phyloP scores from a whole-genome alignment of 345 rosid species.

The Atalantia buxifolia region DNA sequence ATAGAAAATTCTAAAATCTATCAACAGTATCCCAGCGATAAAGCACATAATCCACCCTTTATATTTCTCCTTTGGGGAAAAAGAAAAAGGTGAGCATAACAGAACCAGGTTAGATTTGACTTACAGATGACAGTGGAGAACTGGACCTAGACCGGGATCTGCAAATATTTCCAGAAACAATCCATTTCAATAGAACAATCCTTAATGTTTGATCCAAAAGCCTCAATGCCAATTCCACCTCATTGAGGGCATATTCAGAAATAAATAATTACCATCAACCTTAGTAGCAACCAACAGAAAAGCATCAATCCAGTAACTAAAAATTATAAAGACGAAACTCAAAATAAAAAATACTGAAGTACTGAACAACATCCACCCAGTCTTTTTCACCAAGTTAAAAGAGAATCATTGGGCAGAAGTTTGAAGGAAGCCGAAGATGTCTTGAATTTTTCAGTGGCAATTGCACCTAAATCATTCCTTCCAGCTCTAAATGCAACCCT shows the following conservation, averaged over 20 bases:
- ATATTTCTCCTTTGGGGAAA: background rate
- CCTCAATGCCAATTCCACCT: constrained; percentile 20
- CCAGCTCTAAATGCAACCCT: constrained; percentile 39
- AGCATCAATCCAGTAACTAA: constrained; percentile 10
- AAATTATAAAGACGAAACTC: background rate
- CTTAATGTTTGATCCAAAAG: constrained; percentile 23
- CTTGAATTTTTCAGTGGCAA: constrained; percentile 18
- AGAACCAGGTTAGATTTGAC: constrained; percentile 19
- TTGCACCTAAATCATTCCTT: constrained; percentile 31
- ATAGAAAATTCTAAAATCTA: background rate
- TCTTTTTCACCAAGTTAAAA: constrained; percentile 11
- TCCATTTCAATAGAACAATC: constrained; percentile 20
- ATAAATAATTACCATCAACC: constrained; percentile 13
- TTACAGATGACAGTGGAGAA: constrained; percentile 64
- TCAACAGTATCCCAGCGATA: background rate
- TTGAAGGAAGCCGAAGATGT: background rate
- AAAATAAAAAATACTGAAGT: constrained; percentile 8
- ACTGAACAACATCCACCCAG: constrained; percentile 11
- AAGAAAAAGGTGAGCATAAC: background rate
- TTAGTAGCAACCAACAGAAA: constrained; percentile 20
- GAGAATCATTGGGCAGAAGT: constrained; percentile 3
- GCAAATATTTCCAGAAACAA: constrained; percentile 42
- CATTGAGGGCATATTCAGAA: constrained; percentile 25
- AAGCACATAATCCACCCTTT: background rate
- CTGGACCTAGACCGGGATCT: constrained; percentile 60